Evolutionary conservation across 2,329 filamentous ascomycete genomes (phyloP), one percentile per base, ranked within the genome.

Genomic region (Alternaria sp.): DNA sequence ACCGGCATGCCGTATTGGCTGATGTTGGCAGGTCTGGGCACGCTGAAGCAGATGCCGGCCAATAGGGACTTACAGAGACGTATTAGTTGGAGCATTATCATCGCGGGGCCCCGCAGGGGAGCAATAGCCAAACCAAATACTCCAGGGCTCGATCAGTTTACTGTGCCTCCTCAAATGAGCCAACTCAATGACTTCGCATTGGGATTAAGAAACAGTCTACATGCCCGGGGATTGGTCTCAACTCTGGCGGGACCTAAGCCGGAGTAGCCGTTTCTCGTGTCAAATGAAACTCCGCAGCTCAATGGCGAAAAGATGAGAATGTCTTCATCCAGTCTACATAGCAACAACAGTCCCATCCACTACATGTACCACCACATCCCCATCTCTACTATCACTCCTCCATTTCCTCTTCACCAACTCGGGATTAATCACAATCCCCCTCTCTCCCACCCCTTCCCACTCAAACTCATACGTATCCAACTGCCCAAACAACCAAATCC

Each of bases 401-500:
- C 36, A 40, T 40, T 40, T 40, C 36, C 36, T 40, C 36, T 40
- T 17, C 36, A 40, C 79, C 47, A 77, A 36, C 21, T 67, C 68
- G 0, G 76, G 77, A 17, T 62, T 66, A 17, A 79, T 59, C 1
- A 73, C 62, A 3, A 74, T 70, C 0, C 70, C 71, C 23, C 75
- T 67, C 43, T 67, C 61, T 0, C 74, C 72, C 0, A 65, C 64
- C 0, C 62, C 67, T 21, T 74, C 74, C 76, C 74, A 77, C 28
- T 72, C 56, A 44, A 73, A 77, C 19, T 70, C 67, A 58, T 74
- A 77, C 21, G 66, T 49, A 6, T 56, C 69, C 7, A 67, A 63
- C 57, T 77, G 72, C 2, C 76, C 76, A 19, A 64, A 72, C 15
- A 79, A 23, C 77, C 77, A 79, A 6, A 79, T 60, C 15, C 65